Conservation (phyloP, 768 basidiomycete species). For the Tubosaeta sp. region DNA sequence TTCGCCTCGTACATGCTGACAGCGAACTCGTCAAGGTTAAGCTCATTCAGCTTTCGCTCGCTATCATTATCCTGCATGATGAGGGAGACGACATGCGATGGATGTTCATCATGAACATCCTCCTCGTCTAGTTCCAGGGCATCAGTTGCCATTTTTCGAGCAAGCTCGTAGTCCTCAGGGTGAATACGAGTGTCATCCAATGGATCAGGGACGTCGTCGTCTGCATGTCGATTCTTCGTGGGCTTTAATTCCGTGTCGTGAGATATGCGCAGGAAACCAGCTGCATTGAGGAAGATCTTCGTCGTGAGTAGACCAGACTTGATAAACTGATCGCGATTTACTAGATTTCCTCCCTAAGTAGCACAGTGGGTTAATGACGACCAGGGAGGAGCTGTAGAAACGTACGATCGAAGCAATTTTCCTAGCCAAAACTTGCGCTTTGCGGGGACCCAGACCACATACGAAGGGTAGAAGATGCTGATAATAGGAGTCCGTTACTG, state of each 20-base stretch:
- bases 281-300: constrained; percentile 88
- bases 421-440: constrained; percentile 79
- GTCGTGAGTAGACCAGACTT: constrained; percentile 75
- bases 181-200: constrained; percentile 95
- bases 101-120: constrained; percentile 88
- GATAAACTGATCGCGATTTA: constrained; percentile 87
- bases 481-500: constrained; percentile 85
- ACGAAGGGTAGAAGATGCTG: constrained; percentile 85
- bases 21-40: constrained; percentile 95
- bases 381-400: constrained; percentile 8
- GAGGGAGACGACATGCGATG: constrained; percentile 80
- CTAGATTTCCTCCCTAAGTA: constrained; percentile 75
- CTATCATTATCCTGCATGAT: constrained; percentile 83
- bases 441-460: constrained; percentile 91
- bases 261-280: constrained; percentile 85
- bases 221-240: constrained; percentile 53
- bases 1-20: constrained; percentile 83
- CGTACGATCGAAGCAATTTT: constrained; percentile 74
- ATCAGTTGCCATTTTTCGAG: constrained; percentile 97
- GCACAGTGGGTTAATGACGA: neutral
- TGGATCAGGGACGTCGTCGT: constrained; percentile 77
- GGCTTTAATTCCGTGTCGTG: constrained; percentile 65
- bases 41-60: constrained; percentile 77
- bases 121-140: constrained; percentile 97
- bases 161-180: constrained; percentile 95